These are phyloP conservation scores for Polytrichum commune DNA, from an alignment of 225 moss, liverwort and hornwort genomes.

Conservation along the genomic window DNA sequence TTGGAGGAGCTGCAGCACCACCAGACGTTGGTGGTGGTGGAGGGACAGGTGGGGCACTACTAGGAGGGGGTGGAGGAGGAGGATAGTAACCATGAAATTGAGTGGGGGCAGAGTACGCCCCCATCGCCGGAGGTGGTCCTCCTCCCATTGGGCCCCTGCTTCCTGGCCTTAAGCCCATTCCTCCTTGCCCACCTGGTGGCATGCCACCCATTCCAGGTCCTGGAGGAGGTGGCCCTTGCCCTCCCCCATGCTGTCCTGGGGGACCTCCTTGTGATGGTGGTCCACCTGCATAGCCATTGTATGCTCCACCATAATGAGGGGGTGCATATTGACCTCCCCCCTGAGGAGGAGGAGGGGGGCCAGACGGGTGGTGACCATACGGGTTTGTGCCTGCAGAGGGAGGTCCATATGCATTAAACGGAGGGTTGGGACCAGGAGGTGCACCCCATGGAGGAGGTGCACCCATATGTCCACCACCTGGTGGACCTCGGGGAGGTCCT, in stretches of 20 bases:
- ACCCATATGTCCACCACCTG: constrained; percentile 74
- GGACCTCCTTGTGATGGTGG: constrained; percentile 61
- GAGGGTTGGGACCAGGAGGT: constrained; percentile 71
- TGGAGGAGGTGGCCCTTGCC: constrained; percentile 61
- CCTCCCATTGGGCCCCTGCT: constrained; percentile 55
- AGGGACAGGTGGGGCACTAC: constrained; percentile 75
- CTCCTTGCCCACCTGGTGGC: constrained; percentile 49
- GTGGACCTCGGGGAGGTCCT: constrained; percentile 78
- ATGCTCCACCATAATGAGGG: constrained; percentile 79
- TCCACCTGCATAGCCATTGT: constrained; percentile 63
- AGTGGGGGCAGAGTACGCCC: constrained; percentile 62
- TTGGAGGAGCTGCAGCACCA: constrained; percentile 60
- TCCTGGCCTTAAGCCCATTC: constrained; percentile 71
- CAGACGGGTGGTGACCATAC: constrained; percentile 68
- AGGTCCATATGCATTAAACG: constrained; percentile 84
- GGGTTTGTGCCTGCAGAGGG: constrained; percentile 61
- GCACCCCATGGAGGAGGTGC: constrained; percentile 78
- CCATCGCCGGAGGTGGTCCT: constrained; percentile 40
- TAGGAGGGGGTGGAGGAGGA: constrained; percentile 84
- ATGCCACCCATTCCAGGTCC: constrained; percentile 79
- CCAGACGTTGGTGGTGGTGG: constrained; percentile 72
- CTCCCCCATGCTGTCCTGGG: constrained; percentile 45
- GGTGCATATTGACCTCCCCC: constrained; percentile 54
- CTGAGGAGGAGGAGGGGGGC: constrained; percentile 64
- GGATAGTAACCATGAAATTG: constrained; percentile 89